These are phyloP conservation scores for Kwoniella heveanensis DNA, from an alignment of 768 basidiomycete genomes.

Conservation along the genomic window DNA sequence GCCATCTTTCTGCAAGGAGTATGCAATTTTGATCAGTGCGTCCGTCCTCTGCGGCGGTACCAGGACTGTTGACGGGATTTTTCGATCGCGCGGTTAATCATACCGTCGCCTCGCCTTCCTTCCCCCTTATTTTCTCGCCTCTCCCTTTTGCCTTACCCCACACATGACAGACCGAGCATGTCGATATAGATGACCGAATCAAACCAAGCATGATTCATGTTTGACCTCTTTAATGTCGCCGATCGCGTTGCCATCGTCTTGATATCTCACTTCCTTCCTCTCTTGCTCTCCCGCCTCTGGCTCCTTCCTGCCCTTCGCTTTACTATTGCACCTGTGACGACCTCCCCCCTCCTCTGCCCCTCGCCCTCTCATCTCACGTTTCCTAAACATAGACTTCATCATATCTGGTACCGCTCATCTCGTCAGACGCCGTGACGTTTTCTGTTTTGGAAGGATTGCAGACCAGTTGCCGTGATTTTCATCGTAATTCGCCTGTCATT, in stretches of 20 bases:
- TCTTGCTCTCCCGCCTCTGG: no score
- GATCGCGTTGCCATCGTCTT: not conserved
- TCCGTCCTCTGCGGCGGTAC: not conserved
- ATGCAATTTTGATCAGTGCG: not conserved
- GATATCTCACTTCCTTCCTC: not conserved
- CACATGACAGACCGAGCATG: not conserved
- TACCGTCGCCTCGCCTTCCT: not conserved
- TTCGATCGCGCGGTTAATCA: no score
- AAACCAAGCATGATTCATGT: constrained; percentile 6
- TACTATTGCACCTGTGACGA: no score
- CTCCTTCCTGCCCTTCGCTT: no score
- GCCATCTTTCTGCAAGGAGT: not conserved
- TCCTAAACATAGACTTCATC: not conserved
- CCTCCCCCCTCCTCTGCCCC: no score
- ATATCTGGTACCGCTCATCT: constrained; percentile 1
- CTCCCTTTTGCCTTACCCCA: not conserved
- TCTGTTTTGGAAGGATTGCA: constrained; percentile 1
- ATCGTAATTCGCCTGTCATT: constrained; percentile 1
- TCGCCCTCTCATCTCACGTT: not conserved
- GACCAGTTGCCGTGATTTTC: constrained; percentile 3
- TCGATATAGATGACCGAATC: not conserved
- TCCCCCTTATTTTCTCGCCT: not conserved
- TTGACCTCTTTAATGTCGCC: not conserved
- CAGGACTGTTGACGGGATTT: not conserved
- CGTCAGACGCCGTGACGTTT: constrained; percentile 5